phyloP scores from a whole-genome alignment of 2,329 filamentous ascomycete genomes.

The Monosporascus sp. region DNA sequence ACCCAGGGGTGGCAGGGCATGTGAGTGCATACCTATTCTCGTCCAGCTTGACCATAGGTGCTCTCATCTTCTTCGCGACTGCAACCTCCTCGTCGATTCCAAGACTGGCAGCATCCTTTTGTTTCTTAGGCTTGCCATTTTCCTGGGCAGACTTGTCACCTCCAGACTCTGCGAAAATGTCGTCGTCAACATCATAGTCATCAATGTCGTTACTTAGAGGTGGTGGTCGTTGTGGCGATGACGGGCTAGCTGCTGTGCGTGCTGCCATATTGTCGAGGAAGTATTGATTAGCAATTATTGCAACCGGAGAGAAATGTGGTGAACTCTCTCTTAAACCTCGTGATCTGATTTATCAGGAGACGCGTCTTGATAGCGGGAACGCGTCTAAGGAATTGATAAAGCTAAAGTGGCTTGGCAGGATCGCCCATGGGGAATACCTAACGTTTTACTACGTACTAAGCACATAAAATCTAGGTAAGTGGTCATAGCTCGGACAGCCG shows the following conservation, averaged over 20 bases:
- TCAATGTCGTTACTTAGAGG: conserved; percentile 64
- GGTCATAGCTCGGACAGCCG: conserved; percentile 7
- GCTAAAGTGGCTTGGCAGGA: background rate
- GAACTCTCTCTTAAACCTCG: background rate
- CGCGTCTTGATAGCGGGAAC: conserved; percentile 5
- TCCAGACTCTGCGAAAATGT: conserved; percentile 45
- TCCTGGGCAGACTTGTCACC: conserved; percentile 24
- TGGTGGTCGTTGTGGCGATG: conserved; percentile 12
- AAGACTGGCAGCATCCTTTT: conserved; percentile 48
- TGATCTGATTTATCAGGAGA: background rate
- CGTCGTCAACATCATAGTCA: conserved; percentile 65
- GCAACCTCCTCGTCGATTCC: conserved; percentile 86
- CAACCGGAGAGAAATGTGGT: background rate
- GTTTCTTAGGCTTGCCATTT: conserved; percentile 37
- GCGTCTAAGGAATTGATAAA: conserved; percentile 8
- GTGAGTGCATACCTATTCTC: conserved; percentile 56
- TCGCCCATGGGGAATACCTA: background rate
- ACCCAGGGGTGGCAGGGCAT: background rate
- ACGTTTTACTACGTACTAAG: conserved; percentile 1
- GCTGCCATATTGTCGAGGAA: conserved; percentile 22
- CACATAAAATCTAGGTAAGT: conserved; percentile 1
- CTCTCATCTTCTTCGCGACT: conserved; percentile 67
- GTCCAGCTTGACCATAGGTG: conserved; percentile 79
- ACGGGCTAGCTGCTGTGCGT: conserved; percentile 11
- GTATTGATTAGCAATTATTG: background rate